These are phyloP conservation scores for Paraphoma sp. DNA, from an alignment of 2,329 filamentous ascomycete species.

Conservation along the genomic window DNA sequence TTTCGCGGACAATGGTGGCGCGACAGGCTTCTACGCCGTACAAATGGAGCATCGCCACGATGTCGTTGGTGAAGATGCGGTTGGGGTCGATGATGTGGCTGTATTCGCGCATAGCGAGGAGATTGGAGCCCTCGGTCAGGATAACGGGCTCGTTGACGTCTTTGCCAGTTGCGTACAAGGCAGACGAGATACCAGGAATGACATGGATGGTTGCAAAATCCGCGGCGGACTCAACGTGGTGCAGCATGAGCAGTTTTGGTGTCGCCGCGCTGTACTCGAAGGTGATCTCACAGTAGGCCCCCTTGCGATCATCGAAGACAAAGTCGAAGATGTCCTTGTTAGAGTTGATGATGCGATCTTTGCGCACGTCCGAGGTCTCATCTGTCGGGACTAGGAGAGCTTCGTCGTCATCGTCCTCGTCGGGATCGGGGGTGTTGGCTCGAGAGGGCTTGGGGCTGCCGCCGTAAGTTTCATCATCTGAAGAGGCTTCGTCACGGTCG, in stretches of 20 bases:
- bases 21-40: slow-evolving; percentile 96
- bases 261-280: slow-evolving; percentile 81
- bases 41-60: slow-evolving; percentile 79
- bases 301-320: slow-evolving; percentile 76
- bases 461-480: slow-evolving; percentile 61
- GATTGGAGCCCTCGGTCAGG: slow-evolving; percentile 84
- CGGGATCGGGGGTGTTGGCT: slow-evolving; percentile 39
- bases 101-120: slow-evolving; percentile 89
- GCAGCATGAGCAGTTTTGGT: slow-evolving; percentile 92
- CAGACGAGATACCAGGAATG: slow-evolving; percentile 77
- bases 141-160: slow-evolving; percentile 59
- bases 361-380: slow-evolving; percentile 38
- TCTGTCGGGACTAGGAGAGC: slow-evolving; percentile 31
- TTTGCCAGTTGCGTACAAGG: slow-evolving; percentile 64
- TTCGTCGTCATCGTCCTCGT: slow-evolving; percentile 35
- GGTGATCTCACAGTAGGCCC: slow-evolving; percentile 79
- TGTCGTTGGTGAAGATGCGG: slow-evolving; percentile 89
- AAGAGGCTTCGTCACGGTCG: slow-evolving; percentile 61
- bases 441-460: slow-evolving; percentile 52
- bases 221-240: slow-evolving; percentile 82
- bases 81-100: slow-evolving; percentile 85
- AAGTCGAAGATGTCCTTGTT: slow-evolving; percentile 74
- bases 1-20: slow-evolving; percentile 83
- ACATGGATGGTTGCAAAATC: slow-evolving; percentile 84
- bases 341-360: slow-evolving; percentile 51